Conservation (phyloP, 768 basidiomycete genomes). For the Rhodocollybia butyracea region DNA sequence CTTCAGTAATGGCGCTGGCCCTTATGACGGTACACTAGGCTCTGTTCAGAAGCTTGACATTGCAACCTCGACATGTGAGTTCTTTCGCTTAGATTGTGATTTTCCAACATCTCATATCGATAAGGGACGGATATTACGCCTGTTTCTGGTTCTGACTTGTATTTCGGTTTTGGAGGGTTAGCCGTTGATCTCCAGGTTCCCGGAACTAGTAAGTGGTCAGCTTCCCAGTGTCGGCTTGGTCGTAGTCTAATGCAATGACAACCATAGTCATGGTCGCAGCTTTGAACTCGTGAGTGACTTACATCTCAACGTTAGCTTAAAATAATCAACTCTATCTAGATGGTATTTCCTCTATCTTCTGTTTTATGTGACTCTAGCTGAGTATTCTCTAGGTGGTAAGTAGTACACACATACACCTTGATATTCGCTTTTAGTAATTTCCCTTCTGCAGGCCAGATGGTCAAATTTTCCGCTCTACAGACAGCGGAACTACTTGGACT, state of each 20-base stretch:
- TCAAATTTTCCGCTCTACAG: constrained; percentile 58
- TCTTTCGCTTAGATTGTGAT: neutral
- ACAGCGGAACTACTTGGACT: constrained; percentile 59
- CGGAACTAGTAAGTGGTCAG: constrained; percentile 42
- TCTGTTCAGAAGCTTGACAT: constrained; percentile 52
- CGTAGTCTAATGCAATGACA: no score
- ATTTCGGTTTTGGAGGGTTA: constrained; percentile 62
- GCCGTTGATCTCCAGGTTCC: constrained; percentile 58
- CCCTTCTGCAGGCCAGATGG: constrained; percentile 52
- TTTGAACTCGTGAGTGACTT: no score
- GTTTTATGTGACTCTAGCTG: neutral
- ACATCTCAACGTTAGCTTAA: no score
- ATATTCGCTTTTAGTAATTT: neutral
- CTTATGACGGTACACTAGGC: constrained; percentile 57
- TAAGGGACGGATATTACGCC: constrained; percentile 65
- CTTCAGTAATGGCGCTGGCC: constrained; percentile 53
- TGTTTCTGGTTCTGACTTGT: constrained; percentile 52
- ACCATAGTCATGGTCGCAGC: no score
- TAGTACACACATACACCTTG: no score
- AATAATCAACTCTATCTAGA: neutral
- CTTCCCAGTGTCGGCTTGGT: neutral
- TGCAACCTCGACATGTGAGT: constrained; percentile 42
- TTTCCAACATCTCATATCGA: neutral
- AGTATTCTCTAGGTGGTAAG: neutral
- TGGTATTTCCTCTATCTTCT: neutral